Evolutionary conservation across 2,329 filamentous ascomycete species (phyloP).

Genomic region (Zymoseptoria passerinii): DNA sequence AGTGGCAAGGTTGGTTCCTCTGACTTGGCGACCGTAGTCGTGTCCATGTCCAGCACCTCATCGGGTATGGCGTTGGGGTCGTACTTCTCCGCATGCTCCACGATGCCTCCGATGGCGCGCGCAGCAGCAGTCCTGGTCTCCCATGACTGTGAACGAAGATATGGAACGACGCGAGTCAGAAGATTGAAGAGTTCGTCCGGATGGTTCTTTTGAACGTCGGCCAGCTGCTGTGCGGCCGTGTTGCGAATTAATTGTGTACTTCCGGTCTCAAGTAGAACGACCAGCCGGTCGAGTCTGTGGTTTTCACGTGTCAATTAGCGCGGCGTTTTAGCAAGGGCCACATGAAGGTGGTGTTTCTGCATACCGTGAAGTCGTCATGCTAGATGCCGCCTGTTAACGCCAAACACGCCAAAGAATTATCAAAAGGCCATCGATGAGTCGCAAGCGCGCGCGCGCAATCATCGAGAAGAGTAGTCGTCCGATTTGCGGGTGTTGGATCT

Average conservation of each 20-base stretch:
- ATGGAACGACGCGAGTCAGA: constrained; percentile 86
- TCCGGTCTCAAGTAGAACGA: constrained; percentile 88
- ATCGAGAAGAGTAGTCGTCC: neutral
- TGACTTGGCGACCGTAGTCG: constrained; percentile 46
- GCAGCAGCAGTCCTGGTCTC: constrained; percentile 89
- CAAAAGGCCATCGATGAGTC: neutral
- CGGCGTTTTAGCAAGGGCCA: neutral
- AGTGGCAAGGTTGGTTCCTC: constrained; percentile 32
- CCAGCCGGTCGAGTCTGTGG: constrained; percentile 34
- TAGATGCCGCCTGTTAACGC: constrained; percentile 1
- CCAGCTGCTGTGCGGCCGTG: constrained; percentile 91
- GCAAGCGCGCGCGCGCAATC: neutral
- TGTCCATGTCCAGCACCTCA: constrained; percentile 31
- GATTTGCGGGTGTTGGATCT: neutral
- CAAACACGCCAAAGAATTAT: neutral
- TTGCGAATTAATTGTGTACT: constrained; percentile 94
- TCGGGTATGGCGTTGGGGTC: constrained; percentile 56
- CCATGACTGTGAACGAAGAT: constrained; percentile 91
- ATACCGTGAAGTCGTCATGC: constrained; percentile 23
- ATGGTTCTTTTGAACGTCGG: constrained; percentile 95
- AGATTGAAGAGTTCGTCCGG: constrained; percentile 97
- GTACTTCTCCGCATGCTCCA: constrained; percentile 77
- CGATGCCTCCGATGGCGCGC: constrained; percentile 88
- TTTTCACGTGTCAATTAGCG: constrained; percentile 13
- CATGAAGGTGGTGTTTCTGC: neutral